Percentiles rank a stretch among this genome's conserved stretches.
Evolutionary conservation across 1,284 basidiomycete genomes (phyloP).

Genomic region (Ustilago nuda): DNA sequence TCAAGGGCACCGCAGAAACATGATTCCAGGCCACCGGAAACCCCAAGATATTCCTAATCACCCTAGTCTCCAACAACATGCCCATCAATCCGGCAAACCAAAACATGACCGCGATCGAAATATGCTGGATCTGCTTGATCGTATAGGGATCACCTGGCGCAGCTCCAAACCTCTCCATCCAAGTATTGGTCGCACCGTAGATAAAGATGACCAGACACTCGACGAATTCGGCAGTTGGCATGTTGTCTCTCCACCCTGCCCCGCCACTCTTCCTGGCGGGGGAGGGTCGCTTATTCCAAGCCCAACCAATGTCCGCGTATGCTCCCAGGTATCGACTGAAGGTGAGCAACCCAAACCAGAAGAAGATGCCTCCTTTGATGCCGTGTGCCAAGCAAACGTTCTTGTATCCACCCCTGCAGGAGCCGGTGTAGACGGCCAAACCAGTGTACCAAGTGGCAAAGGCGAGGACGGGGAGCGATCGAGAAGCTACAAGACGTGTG

Average conservation of each 20-base stretch:
- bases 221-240: slow-evolving; percentile 79
- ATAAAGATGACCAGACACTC: slow-evolving; percentile 88
- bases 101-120: slow-evolving; percentile 93
- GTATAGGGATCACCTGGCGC: slow-evolving; percentile 84
- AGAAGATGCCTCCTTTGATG: slow-evolving; percentile 77
- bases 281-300: slow-evolving; percentile 79
- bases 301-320: slow-evolving; percentile 89
- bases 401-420: slow-evolving; percentile 74
- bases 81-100: slow-evolving; percentile 92
- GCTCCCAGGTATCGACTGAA: slow-evolving; percentile 93
- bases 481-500: slow-evolving; percentile 71
- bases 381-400: slow-evolving; percentile 91
- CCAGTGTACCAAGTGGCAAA: slow-evolving; percentile 78
- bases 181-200: slow-evolving; percentile 91
- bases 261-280: slow-evolving; percentile 31
- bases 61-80: slow-evolving; percentile 85
- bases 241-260: slow-evolving; percentile 42
- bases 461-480: slow-evolving; percentile 77
- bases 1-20: slow-evolving; percentile 29
- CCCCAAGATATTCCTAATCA: slow-evolving; percentile 54
- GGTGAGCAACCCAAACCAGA: slow-evolving; percentile 82
- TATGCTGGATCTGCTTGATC: slow-evolving; percentile 94
- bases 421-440: slow-evolving; percentile 82
- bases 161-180: slow-evolving; percentile 93
- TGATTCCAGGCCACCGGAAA: slow-evolving; percentile 47